Conservation (phyloP, 2,329 filamentous ascomycete genomes). For the Claviceps monticola region DNA sequence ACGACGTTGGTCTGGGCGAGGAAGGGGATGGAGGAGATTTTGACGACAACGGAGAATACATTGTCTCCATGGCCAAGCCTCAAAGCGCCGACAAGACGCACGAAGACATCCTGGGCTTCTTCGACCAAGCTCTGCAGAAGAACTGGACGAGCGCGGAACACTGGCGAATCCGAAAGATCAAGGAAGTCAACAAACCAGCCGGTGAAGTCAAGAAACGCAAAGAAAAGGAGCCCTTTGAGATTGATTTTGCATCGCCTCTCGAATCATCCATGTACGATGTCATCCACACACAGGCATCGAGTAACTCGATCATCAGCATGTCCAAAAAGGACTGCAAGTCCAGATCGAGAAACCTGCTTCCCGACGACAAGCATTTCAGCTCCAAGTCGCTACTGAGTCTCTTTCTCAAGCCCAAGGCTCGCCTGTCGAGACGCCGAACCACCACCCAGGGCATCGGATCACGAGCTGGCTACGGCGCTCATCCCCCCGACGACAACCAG, state of each 20-base stretch:
- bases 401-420: constrained; percentile 89
- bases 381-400: constrained; percentile 78
- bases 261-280: constrained; percentile 56
- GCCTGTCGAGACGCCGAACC: constrained; percentile 52
- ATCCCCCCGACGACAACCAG: constrained; percentile 35
- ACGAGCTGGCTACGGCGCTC: constrained; percentile 28
- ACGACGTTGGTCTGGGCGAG: constrained; percentile 48
- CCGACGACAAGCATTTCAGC: constrained; percentile 97
- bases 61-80: constrained; percentile 62
- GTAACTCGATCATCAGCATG: constrained; percentile 68
- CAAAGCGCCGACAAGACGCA: constrained; percentile 55
- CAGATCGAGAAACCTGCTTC: constrained; percentile 81
- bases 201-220: constrained; percentile 56
- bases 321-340: constrained; percentile 94
- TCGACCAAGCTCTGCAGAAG: constrained; percentile 90
- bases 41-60: constrained; percentile 54
- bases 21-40: constrained; percentile 22
- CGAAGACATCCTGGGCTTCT: constrained; percentile 94
- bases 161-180: constrained; percentile 93
- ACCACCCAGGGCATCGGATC: constrained; percentile 25
- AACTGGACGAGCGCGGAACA: constrained; percentile 98
- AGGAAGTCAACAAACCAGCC: constrained; percentile 54
- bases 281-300: constrained; percentile 69
- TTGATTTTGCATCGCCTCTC: constrained; percentile 73
- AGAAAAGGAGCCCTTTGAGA: constrained; percentile 92